These are phyloP conservation scores for Sporormia fimetaria DNA, from an alignment of 495 filamentous ascomycete species.

Conservation along the genomic window DNA sequence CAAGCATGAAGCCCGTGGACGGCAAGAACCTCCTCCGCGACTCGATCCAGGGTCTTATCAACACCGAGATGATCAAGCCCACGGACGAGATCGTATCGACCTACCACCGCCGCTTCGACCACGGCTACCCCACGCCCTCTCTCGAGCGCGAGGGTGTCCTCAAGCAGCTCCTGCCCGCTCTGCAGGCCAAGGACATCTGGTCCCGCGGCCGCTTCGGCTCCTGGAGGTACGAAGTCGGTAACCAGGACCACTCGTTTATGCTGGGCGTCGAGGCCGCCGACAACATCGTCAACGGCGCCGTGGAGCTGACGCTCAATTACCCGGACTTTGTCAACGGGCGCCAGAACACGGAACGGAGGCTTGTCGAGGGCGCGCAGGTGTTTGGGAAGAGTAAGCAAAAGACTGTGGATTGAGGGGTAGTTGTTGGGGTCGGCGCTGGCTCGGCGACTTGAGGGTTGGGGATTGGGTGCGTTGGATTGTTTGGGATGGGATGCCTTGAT, in stretches of 20 bases:
- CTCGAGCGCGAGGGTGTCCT: conserved; percentile 94
- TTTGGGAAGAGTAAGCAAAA: conserved; percentile 38
- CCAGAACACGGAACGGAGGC: conserved; percentile 75
- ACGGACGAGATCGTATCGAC: conserved; percentile 93
- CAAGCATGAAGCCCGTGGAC: conserved; percentile 87
- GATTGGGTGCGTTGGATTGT: background rate
- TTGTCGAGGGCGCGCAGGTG: conserved; percentile 63
- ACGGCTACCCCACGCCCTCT: conserved; percentile 92
- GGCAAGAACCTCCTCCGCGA: conserved; percentile 69
- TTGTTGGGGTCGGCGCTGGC: background rate
- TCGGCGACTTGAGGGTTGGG: background rate
- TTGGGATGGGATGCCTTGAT: conserved; percentile 3
- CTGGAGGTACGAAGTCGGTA: conserved; percentile 92
- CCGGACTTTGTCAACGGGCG: conserved; percentile 96
- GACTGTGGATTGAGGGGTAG: conserved; percentile 2
- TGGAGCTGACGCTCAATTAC: conserved; percentile 96
- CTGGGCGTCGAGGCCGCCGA: conserved; percentile 94
- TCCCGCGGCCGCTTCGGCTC: conserved; percentile 94
- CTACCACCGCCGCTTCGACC: conserved; percentile 97
- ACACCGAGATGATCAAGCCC: conserved; percentile 87
- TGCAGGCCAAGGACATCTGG: conserved; percentile 83
- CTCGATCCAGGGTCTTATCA: conserved; percentile 91
- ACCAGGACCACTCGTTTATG: conserved; percentile 99
- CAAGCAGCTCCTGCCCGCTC: conserved; percentile 80
- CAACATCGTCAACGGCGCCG: conserved; percentile 85